phyloP scores from a whole-genome alignment of 2,329 filamentous ascomycete genomes.

The Penicillium aurantiogriseum region DNA sequence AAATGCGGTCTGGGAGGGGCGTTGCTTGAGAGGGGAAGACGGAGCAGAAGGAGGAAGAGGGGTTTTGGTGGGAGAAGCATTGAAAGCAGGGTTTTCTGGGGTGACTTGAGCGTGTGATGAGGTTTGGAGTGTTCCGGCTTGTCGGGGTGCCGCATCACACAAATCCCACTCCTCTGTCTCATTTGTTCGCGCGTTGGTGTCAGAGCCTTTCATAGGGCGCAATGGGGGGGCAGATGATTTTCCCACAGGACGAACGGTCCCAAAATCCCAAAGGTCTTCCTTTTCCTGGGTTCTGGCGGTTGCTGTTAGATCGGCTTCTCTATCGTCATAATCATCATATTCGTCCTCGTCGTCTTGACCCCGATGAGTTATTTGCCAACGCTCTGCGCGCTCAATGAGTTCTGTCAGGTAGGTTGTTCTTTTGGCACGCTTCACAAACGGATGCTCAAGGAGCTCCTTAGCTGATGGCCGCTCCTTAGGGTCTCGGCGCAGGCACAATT shows the following conservation, averaged over 20 bases:
- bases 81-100: slow-evolving; percentile 46
- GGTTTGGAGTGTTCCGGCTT: slow-evolving; percentile 25
- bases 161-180: slow-evolving; percentile 33
- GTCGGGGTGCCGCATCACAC: slow-evolving; percentile 26
- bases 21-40: slow-evolving; percentile 55
- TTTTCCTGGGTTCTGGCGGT: slow-evolving; percentile 53
- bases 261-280: slow-evolving; percentile 96
- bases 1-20: slow-evolving; percentile 49
- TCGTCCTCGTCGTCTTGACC: slow-evolving; percentile 63
- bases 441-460: slow-evolving; percentile 80
- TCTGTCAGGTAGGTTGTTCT: slow-evolving; percentile 96
- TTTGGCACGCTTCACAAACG: slow-evolving; percentile 87
- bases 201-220: slow-evolving; percentile 74
- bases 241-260: slow-evolving; percentile 82
- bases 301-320: slow-evolving; percentile 41
- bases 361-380: slow-evolving; percentile 75
- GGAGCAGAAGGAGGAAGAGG: slow-evolving; percentile 50
- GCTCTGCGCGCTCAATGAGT: slow-evolving; percentile 83
- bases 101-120: slow-evolving; percentile 58
- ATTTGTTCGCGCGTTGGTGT: slow-evolving; percentile 70
- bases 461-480: slow-evolving; percentile 85
- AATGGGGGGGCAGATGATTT: slow-evolving; percentile 57
- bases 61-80: slow-evolving; percentile 58
- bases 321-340: slow-evolving; percentile 62
- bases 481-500: slow-evolving; percentile 81